Evolutionary conservation across 1,284 basidiomycete species (phyloP), one percentile per base, ranked within the genome.

Genomic region (Rhodotorula sp.): DNA sequence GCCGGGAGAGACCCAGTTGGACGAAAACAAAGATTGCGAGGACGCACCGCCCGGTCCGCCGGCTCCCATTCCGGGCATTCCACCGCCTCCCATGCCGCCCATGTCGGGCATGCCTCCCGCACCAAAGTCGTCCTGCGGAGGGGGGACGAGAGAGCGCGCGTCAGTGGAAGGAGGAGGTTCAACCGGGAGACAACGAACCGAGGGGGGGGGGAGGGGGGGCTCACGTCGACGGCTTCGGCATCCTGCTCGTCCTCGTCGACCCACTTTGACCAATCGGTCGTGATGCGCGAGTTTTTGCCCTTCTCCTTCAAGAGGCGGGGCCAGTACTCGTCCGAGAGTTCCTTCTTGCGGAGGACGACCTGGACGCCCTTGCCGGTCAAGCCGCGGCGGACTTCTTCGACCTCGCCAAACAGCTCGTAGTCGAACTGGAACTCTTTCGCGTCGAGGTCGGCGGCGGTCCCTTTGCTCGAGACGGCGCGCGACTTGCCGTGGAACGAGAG

Each of bases 241-340:
- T 91, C 89, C 83, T 96, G 93, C 81, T 96, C 93, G 79, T 96
- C 93, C 83, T 96, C 93, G 79, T 95, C 93, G 62, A 90, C 89
- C 93, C 93, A 96, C 82, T 80, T 72, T 74, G 59, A 55, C 58
- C 61, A 64, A 65, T 74, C 64, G 46, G 67, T 71, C 56, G 61
- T n/a, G 30, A 48, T 94, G 78, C 84, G 84, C 80, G 94, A 95
- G 82, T 95, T 91, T 61, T 92, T 94, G 82, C 87, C 80, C 82
- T 93, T 93, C 74, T 91, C 90, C 82, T 94, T 93, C 56, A 90
- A 91, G 64, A 96, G 83, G 71, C 93, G 87, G 29, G 91, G 89
- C 93, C 93, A 96, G 83, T 86, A 96, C 78, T 93, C 93, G 29
- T 82, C 80, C 79, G 88, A 83, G 51, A 81, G 79, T 73, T 88